Percentiles rank a stretch among this genome's conserved stretches.
These are phyloP conservation scores for Phytophthora brassicae DNA, from an alignment of 352 stramenopile genomes.

Conservation along the genomic window DNA sequence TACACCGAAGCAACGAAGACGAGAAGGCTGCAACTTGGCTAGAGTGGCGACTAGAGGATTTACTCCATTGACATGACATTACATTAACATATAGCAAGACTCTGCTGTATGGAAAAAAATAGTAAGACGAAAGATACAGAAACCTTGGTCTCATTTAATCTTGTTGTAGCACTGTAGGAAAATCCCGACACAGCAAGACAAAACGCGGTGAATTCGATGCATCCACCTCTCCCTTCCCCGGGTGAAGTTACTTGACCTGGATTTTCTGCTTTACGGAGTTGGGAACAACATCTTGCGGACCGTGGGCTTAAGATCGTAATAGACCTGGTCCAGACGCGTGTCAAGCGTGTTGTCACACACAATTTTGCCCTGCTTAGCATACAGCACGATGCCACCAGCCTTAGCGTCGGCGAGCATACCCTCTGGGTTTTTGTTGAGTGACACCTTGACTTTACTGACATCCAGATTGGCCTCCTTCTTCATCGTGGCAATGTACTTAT, in stretches of 20 bases:
- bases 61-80: constrained; percentile 14
- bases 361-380: constrained; percentile 94
- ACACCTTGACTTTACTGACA: constrained; percentile 89
- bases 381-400: constrained; percentile 83
- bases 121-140: constrained; percentile 21
- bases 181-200: neutral
- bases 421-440: constrained; percentile 83
- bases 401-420: constrained; percentile 85
- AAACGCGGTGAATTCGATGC: constrained; percentile 8
- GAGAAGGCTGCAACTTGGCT: constrained; percentile 12
- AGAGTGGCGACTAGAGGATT: constrained; percentile 23
- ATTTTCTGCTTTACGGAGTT: constrained; percentile 33
- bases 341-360: constrained; percentile 98
- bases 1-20: neutral
- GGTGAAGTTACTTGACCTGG: neutral
- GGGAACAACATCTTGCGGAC: constrained; percentile 84
- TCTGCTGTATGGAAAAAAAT: constrained; percentile 12
- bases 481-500: constrained; percentile 86
- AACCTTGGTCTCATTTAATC: constrained; percentile 12
- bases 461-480: constrained; percentile 92
- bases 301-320: constrained; percentile 82
- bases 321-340: constrained; percentile 81
- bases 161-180: neutral
- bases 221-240: constrained; percentile 2
- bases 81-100: too few relatives aligned